Evolutionary conservation across 2,329 filamentous ascomycete species (phyloP), one percentile per base, ranked within the genome.

Genomic region (Aspergillus pseudotamarii): DNA sequence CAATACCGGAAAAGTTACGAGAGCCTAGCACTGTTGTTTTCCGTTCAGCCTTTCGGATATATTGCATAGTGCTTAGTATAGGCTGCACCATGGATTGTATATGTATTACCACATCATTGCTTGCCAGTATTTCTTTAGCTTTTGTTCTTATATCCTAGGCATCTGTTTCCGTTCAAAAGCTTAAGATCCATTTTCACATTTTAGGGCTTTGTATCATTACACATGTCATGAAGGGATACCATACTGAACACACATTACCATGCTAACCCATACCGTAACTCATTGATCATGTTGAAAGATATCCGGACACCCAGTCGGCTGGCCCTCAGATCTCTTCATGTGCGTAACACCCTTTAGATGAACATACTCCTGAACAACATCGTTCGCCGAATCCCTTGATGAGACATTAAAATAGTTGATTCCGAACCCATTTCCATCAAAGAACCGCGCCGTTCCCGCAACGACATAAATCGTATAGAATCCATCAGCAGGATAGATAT

Each of bases 401-500:
- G 50, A 32, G 26, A 53, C 50, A 34, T 53, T 53, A 34, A 53
- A 53, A 34, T 53, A 53, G 19, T 53, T 53, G 14, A 53, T 53
- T 28, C 50, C 50, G 6, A 53, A 53, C 8, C 50, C 50, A 34
- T 53, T 53, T 9, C 11, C 4, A 34, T 53, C 50, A 6, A 53
- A 53, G 50, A 53, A 32, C 4, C 50, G 26, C 26, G 50, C 50
- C 19, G 50, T 53, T 0, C 50, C 50, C 50, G 50, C 50, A n/a
- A 53, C 28, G 16, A 53, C 50, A 34, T 59, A 59, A 5, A 59
- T 59, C n/a, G 58, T 45, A 19, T 28, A 59, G 6, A 26, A 34
- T 23, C 16, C n/a, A 23, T 59, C 46, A 14, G 30, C 30, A 4
- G 58, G 32, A 32, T 28, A 54, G 4, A 59, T 59, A 30, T 53